phyloP scores from a whole-genome alignment of 108 stramenopile species.

The Mediolabrus comicus region DNA sequence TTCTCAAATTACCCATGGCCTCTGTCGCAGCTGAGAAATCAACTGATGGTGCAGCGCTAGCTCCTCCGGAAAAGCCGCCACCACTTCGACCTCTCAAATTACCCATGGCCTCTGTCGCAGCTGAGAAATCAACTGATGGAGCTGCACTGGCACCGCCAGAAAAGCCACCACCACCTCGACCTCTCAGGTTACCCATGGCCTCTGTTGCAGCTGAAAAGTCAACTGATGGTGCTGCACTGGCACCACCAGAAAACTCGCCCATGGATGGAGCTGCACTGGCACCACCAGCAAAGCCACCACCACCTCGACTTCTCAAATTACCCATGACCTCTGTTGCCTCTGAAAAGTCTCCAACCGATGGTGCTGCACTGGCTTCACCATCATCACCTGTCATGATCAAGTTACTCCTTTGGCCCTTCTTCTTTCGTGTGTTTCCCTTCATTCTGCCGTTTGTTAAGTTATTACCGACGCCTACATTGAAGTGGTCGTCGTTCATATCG shows the following conservation, averaged over 20 bases:
- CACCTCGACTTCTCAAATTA: not conserved
- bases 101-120: not conserved
- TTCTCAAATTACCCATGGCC: not conserved
- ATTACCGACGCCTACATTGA: not conserved
- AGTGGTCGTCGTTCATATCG: not conserved
- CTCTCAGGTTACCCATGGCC: not conserved
- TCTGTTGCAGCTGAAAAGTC: not conserved
- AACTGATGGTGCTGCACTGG: not conserved
- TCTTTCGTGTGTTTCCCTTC: not conserved
- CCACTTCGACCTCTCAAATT: not conserved
- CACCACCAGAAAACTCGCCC: not conserved
- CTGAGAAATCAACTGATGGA: not conserved
- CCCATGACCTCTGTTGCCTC: not conserved
- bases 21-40: not conserved
- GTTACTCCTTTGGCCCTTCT: conserved; percentile 9
- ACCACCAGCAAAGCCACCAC: not conserved
- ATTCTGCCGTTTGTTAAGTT: not conserved
- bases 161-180: not conserved
- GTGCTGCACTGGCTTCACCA: conserved; percentile 20
- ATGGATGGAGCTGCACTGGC: not conserved
- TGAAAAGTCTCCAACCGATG: too few species aligned
- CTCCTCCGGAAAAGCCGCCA: not conserved
- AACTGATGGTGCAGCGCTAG: not conserved
- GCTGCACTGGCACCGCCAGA: not conserved
- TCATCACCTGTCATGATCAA: conserved; percentile 15